Base-by-base conservation (phyloP, 2,329 filamentous ascomycete species). In the Polytolypa hystricis region DNA sequence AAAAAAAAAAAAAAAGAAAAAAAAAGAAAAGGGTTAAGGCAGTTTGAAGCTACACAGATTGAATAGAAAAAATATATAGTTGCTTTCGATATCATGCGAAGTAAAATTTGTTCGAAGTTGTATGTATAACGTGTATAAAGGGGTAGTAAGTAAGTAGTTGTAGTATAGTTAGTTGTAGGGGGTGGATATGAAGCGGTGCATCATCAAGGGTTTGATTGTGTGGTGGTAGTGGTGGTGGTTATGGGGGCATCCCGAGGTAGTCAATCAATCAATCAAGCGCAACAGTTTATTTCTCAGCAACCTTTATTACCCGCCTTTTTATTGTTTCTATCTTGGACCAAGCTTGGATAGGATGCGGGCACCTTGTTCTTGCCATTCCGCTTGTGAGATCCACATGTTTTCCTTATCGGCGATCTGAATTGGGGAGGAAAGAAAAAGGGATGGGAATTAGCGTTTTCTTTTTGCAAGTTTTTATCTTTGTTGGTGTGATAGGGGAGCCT, bases 371-470 rank as follows among this genome's bases (percentile, higher is more conserved):
- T 91, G 75, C 91, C 91, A 98, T 65, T 98, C 91, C 54, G 83
- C 74, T 71, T 94, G 94, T 50, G 81, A 83, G 55, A 98, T 87
- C 91, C 91, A 98, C 91, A 96, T 96, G 60, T 81, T 83, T 61
- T 95, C 85, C 68, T 95, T 96, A 66, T 96, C 87, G 30, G 91
- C 87, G 82, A 98, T 96, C 71, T 74, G 42, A 25, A 21, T 26
- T 34, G 12, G 26, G 14, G 31, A 6, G 10, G 21, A 38, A 47
- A 39, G 43, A 11, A 25, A 38, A 47, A 39, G 43, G 42, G 14
- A 23, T 30, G n/a, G 19, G 16, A 16, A 25, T 33, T 15, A 31
- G 27, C n/a, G 12, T 26, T 14, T 14, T 20, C 9, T 18, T 28
- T 28, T 26, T 28, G n/a, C n/a, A n/a, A n/a, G n/a, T n/a, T n/a